A percentile compares a stretch with the other conserved stretches of the same genome.
Conservation (phyloP, 192 early-diverging fungal species). For the Dissophora globulifera region DNA sequence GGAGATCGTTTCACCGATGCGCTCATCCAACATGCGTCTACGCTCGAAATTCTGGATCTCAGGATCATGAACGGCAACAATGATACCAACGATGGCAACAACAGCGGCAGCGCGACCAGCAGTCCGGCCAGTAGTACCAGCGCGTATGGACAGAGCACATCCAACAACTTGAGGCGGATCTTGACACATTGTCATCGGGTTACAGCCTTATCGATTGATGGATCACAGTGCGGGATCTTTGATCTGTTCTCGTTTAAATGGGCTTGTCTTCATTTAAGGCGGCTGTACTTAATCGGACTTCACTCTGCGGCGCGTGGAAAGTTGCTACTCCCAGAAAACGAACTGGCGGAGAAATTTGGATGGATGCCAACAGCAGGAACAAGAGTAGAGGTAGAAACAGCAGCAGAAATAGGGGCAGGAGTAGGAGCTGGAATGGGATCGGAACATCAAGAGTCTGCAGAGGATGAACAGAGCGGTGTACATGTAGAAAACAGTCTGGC, state of each 20-base stretch:
- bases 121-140: neutral
- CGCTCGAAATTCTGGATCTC: conserved; percentile 19
- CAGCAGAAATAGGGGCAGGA: neutral
- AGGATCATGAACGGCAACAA: conserved; percentile 4
- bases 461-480: neutral
- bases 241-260: conserved; percentile 20
- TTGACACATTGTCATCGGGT: conserved; percentile 12
- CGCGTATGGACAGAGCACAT: neutral
- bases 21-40: conserved; percentile 4
- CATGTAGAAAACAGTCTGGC: neutral
- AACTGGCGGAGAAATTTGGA: neutral
- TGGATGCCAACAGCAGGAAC: neutral
- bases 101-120: neutral
- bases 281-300: conserved; percentile 10
- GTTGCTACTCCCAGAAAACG: neutral
- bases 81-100: neutral
- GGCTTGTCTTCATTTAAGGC: conserved; percentile 13
- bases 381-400: neutral
- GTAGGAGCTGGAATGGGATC: neutral
- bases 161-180: conserved; percentile 4
- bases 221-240: neutral
- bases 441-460: neutral
- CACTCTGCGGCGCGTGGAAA: neutral
- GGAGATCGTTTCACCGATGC: conserved; percentile 12
- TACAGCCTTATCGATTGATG: conserved; percentile 26